Percentiles rank a stretch among this genome's conserved stretches.
Evolutionary conservation across 768 basidiomycete species (phyloP).

Genomic region (Mycena leptocephala): DNA sequence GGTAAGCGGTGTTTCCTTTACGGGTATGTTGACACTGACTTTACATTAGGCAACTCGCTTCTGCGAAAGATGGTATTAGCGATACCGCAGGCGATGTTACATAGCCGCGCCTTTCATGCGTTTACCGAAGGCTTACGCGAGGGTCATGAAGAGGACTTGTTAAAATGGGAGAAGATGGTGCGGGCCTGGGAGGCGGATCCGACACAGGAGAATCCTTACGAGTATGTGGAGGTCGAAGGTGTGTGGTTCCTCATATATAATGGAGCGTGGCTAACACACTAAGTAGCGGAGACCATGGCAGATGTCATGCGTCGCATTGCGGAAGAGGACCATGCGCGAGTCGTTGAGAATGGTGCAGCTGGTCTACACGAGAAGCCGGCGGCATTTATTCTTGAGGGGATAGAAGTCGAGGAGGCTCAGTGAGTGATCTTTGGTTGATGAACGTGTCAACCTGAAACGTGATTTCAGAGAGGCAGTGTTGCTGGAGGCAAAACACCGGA

Average conservation of each 20-base stretch:
- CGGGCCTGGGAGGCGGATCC: neutral
- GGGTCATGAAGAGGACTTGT: neutral
- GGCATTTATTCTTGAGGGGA: constrained; percentile 25
- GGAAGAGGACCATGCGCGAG: constrained; percentile 29
- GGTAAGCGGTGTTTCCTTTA: neutral
- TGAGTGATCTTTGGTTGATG: neutral
- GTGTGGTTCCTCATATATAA: neutral
- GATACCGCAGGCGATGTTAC: neutral
- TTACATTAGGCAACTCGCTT: neutral
- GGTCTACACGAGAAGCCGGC: neutral
- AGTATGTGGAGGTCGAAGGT: constrained; percentile 3
- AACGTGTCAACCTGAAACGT: neutral
- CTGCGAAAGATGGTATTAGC: neutral
- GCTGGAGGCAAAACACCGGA: neutral
- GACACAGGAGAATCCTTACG: neutral
- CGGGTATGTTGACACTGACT: neutral
- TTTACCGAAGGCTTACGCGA: neutral
- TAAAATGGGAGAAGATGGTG: neutral
- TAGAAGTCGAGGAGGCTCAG: constrained; percentile 28
- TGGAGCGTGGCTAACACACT: neutral
- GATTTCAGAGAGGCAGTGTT: neutral
- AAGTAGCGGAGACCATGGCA: neutral
- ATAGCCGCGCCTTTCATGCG: neutral
- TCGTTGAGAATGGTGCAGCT: neutral
- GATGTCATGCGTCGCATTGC: constrained; percentile 24